Percentiles rank a stretch among this genome's conserved stretches.
phyloP scores from a whole-genome alignment of 768 basidiomycete species.

The Tricholoma hemisulphureum region DNA sequence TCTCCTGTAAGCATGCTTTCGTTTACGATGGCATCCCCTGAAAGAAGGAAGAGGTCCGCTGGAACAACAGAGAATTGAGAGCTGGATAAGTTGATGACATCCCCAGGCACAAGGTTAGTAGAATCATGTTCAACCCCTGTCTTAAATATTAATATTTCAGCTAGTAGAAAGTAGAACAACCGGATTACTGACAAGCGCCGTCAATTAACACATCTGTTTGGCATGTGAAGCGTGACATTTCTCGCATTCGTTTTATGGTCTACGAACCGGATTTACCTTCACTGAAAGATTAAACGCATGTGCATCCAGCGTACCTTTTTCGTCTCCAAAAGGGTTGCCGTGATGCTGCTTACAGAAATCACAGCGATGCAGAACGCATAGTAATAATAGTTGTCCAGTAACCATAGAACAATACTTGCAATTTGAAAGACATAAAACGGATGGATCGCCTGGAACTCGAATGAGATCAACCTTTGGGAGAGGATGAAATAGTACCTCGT shows the following conservation, averaged over 20 bases:
- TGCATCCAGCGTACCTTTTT: slow-evolving; percentile 57
- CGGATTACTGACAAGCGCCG: slow-evolving; percentile 58
- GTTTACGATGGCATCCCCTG: slow-evolving; percentile 96
- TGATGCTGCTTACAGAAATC: slow-evolving; percentile 82
- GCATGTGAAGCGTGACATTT: slow-evolving; percentile 92
- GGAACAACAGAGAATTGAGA: slow-evolving; percentile 74
- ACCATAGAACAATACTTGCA: slow-evolving; percentile 92
- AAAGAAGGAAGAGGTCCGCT: slow-evolving; percentile 87
- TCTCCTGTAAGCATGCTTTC: slow-evolving; percentile 99
- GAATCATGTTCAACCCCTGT: slow-evolving; percentile 76
- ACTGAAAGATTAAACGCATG: not conserved
- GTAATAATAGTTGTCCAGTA: slow-evolving; percentile 92
- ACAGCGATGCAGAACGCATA: slow-evolving; percentile 96
- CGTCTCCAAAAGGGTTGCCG: slow-evolving; percentile 87
- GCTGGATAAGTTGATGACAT: slow-evolving; percentile 85
- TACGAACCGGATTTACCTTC: slow-evolving; percentile 24
- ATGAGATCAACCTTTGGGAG: not conserved
- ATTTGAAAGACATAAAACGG: slow-evolving; percentile 99
- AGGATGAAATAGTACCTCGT: slow-evolving; percentile 61
- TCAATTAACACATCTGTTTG: slow-evolving; percentile 67
- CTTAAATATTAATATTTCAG: slow-evolving; percentile 5
- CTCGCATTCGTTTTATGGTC: slow-evolving; percentile 92
- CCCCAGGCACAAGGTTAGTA: slow-evolving; percentile 82
- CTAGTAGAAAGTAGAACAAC: not conserved
- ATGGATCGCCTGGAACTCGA: slow-evolving; percentile 67